These are phyloP conservation scores for Barnettozyma sp. DNA, from an alignment of 805 yeast genomes.

Conservation along the genomic window DNA sequence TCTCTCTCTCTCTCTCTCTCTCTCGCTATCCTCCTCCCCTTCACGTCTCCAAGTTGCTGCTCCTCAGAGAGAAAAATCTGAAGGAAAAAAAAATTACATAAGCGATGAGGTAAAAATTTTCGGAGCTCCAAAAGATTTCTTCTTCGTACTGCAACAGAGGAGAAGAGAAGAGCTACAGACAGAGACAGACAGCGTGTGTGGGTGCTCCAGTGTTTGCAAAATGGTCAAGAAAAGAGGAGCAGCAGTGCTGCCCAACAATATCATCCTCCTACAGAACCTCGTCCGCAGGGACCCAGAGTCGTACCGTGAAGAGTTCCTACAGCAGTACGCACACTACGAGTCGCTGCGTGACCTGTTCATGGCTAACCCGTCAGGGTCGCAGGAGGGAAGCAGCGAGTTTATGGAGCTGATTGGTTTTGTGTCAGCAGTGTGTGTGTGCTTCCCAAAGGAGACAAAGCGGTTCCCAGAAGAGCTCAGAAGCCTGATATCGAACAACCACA, in stretches of 20 bases:
- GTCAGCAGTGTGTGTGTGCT: conserved; percentile 85
- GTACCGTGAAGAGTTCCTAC: conserved; percentile 86
- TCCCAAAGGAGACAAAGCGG: conserved; percentile 77
- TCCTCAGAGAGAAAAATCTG: background rate
- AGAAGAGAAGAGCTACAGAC: too few relatives aligned
- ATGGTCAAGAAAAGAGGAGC: conserved; percentile 92
- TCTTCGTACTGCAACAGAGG: too few relatives aligned
- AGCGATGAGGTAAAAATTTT: conserved; percentile 19
- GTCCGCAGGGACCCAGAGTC: conserved; percentile 93
- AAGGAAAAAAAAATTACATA: conserved; percentile 7
- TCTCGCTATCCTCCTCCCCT: too few relatives aligned
- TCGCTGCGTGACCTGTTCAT: conserved; percentile 83
- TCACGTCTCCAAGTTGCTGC: background rate
- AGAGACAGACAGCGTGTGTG: background rate
- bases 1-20: too few relatives aligned
- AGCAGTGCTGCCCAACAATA: conserved; percentile 86
- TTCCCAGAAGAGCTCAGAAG: conserved; percentile 78
- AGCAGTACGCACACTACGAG: conserved; percentile 89
- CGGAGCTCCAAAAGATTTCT: background rate
- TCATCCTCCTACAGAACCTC: conserved; percentile 83
- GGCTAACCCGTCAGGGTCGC: conserved; percentile 48
- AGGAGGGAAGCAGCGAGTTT: conserved; percentile 42
- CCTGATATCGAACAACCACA: conserved; percentile 67
- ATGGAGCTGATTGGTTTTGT: conserved; percentile 84
- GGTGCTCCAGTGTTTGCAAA: background rate